phyloP scores from a whole-genome alignment of 768 basidiomycete species.

The Russula sp. region DNA sequence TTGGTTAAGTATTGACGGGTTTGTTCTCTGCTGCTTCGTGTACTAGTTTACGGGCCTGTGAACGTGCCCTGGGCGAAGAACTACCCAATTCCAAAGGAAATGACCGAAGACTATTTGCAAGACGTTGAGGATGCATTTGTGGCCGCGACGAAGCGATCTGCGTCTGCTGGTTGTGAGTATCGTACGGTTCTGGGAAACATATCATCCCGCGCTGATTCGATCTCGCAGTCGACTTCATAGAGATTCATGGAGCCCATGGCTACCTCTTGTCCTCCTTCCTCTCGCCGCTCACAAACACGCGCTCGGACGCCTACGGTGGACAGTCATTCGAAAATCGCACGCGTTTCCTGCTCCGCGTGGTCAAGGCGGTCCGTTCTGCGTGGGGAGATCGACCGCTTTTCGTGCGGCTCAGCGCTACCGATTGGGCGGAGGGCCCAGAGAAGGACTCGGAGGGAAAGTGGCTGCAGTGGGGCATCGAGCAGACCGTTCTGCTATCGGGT shows the following conservation, averaged over 20 bases:
- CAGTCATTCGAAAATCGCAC: too few relatives aligned
- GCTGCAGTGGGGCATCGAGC: constrained; percentile 72
- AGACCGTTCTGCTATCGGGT: constrained; percentile 52
- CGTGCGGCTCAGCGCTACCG: constrained; percentile 48
- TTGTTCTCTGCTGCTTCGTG: not conserved
- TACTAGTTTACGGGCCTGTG: constrained; percentile 55
- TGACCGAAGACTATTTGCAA: constrained; percentile 49
- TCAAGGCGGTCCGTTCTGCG: constrained; percentile 42
- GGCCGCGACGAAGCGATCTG: constrained; percentile 45
- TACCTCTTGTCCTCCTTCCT: too few relatives aligned
- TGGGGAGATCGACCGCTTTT: constrained; percentile 69
- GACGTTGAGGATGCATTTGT: constrained; percentile 54
- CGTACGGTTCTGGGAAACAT: too few relatives aligned
- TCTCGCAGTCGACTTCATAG: constrained; percentile 52
- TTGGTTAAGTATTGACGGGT: not conserved
- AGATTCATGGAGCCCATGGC: too few relatives aligned
- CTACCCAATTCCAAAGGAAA: constrained; percentile 50
- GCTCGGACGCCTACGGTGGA: too few relatives aligned
- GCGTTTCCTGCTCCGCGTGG: constrained; percentile 53
- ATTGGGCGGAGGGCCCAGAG: constrained; percentile 50
- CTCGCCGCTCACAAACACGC: too few relatives aligned
- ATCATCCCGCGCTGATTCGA: too few relatives aligned
- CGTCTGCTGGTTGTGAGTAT: constrained; percentile 52
- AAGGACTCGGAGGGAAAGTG: constrained; percentile 46
- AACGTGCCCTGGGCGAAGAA: constrained; percentile 44